Evolutionary conservation across 1,139 yeast species (phyloP).

Genomic region (Hemisphaericaspora lyxosophila): DNA sequence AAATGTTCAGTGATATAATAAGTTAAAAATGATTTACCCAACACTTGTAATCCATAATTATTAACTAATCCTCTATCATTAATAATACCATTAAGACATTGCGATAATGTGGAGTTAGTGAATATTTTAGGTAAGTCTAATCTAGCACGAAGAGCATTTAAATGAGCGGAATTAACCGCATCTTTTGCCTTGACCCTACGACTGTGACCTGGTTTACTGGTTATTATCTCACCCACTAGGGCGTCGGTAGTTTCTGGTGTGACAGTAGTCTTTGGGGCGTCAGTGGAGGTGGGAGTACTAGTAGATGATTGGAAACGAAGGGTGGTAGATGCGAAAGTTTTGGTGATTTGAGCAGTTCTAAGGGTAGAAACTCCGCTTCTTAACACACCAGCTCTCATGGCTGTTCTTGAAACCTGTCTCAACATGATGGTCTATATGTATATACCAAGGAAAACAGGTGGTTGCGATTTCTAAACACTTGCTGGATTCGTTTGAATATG

Average conservation of each 20-base stretch:
- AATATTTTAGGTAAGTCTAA: conserved; percentile 58
- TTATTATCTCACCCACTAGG: too few species aligned
- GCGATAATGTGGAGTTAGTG: conserved; percentile 69
- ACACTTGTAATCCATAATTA: conserved; percentile 75
- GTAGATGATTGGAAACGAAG: conserved; percentile 30
- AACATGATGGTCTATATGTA: background rate
- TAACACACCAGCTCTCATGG: background rate
- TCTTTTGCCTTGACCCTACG: background rate
- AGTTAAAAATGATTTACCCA: conserved; percentile 76
- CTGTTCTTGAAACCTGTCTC: conserved; percentile 4
- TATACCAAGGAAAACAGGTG: too few species aligned
- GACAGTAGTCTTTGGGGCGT: too few species aligned
- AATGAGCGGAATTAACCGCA: conserved; percentile 47
- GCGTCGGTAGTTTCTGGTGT: too few species aligned
- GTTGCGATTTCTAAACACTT: too few species aligned
- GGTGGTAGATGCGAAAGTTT: conserved; percentile 9
- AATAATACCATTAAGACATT: conserved; percentile 58
- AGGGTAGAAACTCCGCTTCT: background rate
- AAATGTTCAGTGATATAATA: conserved; percentile 76
- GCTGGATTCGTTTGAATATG: background rate
- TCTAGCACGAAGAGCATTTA: conserved; percentile 80
- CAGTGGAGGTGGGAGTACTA: background rate
- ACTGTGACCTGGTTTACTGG: background rate
- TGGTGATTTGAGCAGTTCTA: background rate
- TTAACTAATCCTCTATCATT: conserved; percentile 55